Evolutionary conservation across 345 rosid species (phyloP).

Genomic region (Corchorus olitorius): DNA sequence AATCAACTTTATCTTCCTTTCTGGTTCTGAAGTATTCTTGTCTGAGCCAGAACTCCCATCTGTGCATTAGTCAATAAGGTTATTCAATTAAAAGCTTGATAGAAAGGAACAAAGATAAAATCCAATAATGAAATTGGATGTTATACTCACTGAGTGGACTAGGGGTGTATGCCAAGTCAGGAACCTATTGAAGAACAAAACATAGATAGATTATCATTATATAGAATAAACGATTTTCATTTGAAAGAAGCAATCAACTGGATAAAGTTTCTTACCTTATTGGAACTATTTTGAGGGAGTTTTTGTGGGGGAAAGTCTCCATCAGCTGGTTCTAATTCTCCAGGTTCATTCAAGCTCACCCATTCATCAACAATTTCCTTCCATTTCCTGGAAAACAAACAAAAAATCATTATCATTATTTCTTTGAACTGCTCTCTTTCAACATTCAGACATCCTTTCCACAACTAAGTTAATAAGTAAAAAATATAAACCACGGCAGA

Average conservation of each 20-base stretch:
- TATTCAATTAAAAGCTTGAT: constrained; percentile 17
- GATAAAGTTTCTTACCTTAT: constrained; percentile 58
- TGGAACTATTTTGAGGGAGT: constrained; percentile 65
- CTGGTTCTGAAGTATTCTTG: constrained; percentile 64
- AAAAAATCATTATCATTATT: constrained; percentile 1
- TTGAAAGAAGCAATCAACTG: constrained; percentile 19
- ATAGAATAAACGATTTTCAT: constrained; percentile 20
- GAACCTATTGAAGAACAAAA: constrained; percentile 50
- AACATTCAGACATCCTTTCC: constrained; percentile 4
- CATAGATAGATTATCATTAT: constrained; percentile 39
- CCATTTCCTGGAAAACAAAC: constrained; percentile 74
- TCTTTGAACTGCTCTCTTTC: background rate
- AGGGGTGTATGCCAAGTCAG: constrained; percentile 69
- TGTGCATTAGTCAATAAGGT: constrained; percentile 19
- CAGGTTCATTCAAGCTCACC: constrained; percentile 80
- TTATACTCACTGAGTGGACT: constrained; percentile 64
- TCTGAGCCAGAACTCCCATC: constrained; percentile 84
- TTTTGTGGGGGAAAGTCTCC: constrained; percentile 85
- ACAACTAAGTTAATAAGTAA: too few species aligned
- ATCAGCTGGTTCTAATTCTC: constrained; percentile 69
- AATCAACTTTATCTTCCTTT: constrained; percentile 54
- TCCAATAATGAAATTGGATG: constrained; percentile 38
- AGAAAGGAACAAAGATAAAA: constrained; percentile 17
- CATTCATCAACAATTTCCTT: constrained; percentile 89
- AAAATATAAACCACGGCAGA: background rate